phyloP scores from a whole-genome alignment of 2,329 filamentous ascomycete species.

The Biscogniauxia sp. region DNA sequence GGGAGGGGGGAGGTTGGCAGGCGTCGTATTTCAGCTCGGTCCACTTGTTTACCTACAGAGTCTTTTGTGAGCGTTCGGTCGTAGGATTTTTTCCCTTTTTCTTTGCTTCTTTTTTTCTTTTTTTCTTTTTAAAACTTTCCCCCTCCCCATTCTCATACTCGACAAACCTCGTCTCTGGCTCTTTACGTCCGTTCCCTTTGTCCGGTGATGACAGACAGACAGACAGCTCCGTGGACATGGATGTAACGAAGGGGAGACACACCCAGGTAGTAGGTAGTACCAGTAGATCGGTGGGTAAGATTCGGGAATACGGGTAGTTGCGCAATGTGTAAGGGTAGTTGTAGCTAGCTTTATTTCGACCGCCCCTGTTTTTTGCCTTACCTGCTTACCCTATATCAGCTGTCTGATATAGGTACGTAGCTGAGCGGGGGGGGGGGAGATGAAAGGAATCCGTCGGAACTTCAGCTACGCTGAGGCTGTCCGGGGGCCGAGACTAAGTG shows the following conservation, averaged over 20 bases:
- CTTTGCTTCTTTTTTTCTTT: background rate
- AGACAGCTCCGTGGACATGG: background rate
- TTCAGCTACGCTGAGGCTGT: too few species aligned
- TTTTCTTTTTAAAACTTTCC: too few species aligned
- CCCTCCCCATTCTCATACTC: too few species aligned
- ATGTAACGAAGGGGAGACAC: background rate
- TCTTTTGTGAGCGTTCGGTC: too few species aligned
- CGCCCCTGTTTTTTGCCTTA: background rate
- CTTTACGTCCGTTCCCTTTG: background rate
- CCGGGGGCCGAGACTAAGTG: too few species aligned
- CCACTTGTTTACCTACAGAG: background rate
- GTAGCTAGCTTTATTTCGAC: background rate
- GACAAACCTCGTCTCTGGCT: background rate
- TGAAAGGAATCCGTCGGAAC: too few species aligned
- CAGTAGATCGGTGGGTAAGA: background rate
- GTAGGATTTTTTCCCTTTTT: background rate
- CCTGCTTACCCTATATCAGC: background rate
- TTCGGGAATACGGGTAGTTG: background rate
- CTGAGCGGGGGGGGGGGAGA: background rate
- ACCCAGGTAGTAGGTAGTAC: background rate
- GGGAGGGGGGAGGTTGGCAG: too few species aligned
- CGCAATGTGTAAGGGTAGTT: background rate
- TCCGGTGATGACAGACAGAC: too few species aligned
- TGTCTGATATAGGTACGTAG: conserved; percentile 1
- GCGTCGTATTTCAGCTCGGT: background rate